phyloP scores from a whole-genome alignment of 345 rosid species.

The Hypericum androsaemum region DNA sequence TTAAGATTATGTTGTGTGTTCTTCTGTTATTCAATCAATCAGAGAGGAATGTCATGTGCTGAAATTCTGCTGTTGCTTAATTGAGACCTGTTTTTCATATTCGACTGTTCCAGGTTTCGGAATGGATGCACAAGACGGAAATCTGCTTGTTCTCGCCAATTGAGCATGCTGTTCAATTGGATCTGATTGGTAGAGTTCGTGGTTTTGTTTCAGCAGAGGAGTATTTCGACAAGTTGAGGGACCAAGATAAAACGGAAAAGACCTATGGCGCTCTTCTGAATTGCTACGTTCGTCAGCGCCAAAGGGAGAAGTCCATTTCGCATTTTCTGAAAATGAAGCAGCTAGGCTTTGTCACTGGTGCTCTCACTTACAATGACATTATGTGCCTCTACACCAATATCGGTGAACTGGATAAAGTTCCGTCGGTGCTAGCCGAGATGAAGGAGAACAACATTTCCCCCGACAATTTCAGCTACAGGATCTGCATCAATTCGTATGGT shows the following conservation, averaged over 20 bases:
- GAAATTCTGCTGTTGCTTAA: neutral
- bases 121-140: conserved; percentile 64
- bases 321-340: conserved; percentile 69
- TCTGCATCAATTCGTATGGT: conserved; percentile 68
- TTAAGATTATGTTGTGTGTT: too few species aligned
- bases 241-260: conserved; percentile 56
- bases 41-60: too few species aligned
- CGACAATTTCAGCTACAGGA: conserved; percentile 71
- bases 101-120: conserved; percentile 46
- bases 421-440: conserved; percentile 58
- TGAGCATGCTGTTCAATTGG: conserved; percentile 80
- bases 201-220: conserved; percentile 59
- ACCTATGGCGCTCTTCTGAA: conserved; percentile 81
- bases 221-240: conserved; percentile 51
- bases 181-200: conserved; percentile 63
- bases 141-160: conserved; percentile 44
- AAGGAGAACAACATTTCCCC: conserved; percentile 46
- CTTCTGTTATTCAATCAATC: too few species aligned
- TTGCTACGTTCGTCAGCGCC: conserved; percentile 60
- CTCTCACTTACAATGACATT: conserved; percentile 64
- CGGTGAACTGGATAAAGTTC: conserved; percentile 52
- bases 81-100: conserved; percentile 5
- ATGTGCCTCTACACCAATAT: conserved; percentile 68
- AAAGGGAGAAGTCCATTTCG: conserved; percentile 46
- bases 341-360: conserved; percentile 39